These are phyloP conservation scores for Phytopythium litorale DNA, from an alignment of 352 stramenopile species.

Conservation along the genomic window DNA sequence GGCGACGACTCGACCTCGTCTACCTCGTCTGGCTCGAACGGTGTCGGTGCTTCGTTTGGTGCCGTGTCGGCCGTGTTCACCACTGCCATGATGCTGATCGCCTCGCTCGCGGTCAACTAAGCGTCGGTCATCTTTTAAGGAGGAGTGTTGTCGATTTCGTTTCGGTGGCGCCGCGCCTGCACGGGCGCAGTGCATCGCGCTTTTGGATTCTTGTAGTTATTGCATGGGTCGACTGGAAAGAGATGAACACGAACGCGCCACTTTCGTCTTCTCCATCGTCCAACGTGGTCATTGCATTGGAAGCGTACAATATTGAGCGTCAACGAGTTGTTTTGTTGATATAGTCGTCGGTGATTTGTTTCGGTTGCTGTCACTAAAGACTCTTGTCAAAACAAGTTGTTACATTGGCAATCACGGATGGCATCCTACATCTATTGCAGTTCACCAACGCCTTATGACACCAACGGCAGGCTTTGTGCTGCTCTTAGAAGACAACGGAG, in stretches of 20 bases:
- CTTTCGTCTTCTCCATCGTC: neutral
- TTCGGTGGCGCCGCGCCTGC: neutral
- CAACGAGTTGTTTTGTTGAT: too few species aligned
- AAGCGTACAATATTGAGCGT: too few species aligned
- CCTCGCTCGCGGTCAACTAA: conserved; percentile 25
- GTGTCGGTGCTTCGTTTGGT: conserved; percentile 14
- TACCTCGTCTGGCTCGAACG: conserved; percentile 9
- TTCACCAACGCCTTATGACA: too few species aligned
- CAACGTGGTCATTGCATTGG: neutral
- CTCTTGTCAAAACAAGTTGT: too few species aligned
- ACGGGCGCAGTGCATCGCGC: neutral
- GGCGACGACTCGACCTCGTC: conserved; percentile 2
- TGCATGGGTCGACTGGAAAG: neutral
- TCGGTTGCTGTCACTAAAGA: too few species aligned
- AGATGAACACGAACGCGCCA: neutral
- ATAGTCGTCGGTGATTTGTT: too few species aligned
- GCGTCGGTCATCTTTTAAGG: neutral
- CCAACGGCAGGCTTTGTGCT: too few species aligned
- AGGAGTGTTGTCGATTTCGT: neutral
- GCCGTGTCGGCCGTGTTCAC: conserved; percentile 22
- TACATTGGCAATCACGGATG: too few species aligned
- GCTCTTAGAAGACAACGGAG: too few species aligned
- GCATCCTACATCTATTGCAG: too few species aligned
- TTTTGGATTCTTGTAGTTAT: conserved; percentile 2
- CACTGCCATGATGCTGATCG: conserved; percentile 24